phyloP scores from a whole-genome alignment of 768 basidiomycete species.

The Termitomyces sp. region DNA sequence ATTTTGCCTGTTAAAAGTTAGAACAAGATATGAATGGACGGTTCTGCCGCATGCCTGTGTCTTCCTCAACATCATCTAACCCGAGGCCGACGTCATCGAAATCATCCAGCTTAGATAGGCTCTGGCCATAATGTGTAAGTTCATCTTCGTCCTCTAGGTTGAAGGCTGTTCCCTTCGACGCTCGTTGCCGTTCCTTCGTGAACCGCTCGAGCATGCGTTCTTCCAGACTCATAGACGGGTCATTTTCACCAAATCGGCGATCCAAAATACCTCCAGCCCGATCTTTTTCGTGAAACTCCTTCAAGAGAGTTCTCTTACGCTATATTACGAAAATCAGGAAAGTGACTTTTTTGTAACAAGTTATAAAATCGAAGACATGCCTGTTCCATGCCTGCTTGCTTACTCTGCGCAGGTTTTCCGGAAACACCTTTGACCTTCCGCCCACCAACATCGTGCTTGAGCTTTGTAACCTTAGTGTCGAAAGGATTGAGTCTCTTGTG shows the following conservation, averaged over 20 bases:
- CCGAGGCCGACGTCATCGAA: slow-evolving; percentile 70
- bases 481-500: slow-evolving; percentile 89
- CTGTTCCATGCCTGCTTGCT: slow-evolving; percentile 88
- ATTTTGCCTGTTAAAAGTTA: slow-evolving; percentile 53
- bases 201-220: slow-evolving; percentile 97
- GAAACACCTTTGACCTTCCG: slow-evolving; percentile 77
- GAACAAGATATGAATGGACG: not conserved
- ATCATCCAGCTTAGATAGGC: slow-evolving; percentile 79
- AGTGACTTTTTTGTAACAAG: not conserved
- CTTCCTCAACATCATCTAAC: slow-evolving; percentile 57
- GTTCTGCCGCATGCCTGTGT: slow-evolving; percentile 31
- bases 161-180: slow-evolving; percentile 75
- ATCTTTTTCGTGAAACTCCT: slow-evolving; percentile 80
- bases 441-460: slow-evolving; percentile 92
- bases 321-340: slow-evolving; percentile 27
- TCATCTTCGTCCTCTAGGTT: slow-evolving; percentile 92
- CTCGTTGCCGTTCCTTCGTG: slow-evolving; percentile 81
- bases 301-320: slow-evolving; percentile 86
- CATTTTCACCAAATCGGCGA: slow-evolving; percentile 93
- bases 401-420: slow-evolving; percentile 84
- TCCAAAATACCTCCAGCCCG: slow-evolving; percentile 89
- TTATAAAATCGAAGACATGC: slow-evolving; percentile 37
- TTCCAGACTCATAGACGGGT: slow-evolving; percentile 89
- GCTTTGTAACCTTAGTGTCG: slow-evolving; percentile 87
- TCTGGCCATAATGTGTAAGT: slow-evolving; percentile 89